A percentile compares a stretch with the other conserved stretches of the same genome.
Conservation (phyloP, 345 rosid genomes). For the Eucalyptus virginea region DNA sequence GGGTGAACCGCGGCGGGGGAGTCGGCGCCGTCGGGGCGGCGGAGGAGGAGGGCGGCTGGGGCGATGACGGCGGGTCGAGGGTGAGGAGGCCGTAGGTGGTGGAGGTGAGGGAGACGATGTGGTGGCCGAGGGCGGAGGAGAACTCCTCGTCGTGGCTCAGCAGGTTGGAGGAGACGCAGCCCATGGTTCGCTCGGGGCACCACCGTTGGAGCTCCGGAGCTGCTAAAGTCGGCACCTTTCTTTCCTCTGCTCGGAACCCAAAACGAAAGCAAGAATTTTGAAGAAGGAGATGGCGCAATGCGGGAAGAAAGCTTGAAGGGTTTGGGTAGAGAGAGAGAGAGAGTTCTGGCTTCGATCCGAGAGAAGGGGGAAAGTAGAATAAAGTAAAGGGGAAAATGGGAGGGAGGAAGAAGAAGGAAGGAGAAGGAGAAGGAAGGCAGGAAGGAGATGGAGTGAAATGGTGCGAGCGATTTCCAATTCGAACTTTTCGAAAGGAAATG, state of each 20-base stretch:
- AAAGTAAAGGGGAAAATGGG: neutral
- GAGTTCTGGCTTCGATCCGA: neutral
- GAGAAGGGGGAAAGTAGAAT: neutral
- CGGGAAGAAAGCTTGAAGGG: neutral
- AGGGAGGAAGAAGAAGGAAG: neutral
- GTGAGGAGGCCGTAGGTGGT: constrained; percentile 91
- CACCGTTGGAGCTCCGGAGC: neutral
- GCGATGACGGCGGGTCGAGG: constrained; percentile 49
- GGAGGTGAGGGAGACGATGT: constrained; percentile 90
- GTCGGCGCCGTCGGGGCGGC: constrained; percentile 22
- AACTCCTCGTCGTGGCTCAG: constrained; percentile 71
- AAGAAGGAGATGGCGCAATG: neutral
- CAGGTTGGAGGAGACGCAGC: constrained; percentile 85
- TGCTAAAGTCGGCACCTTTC: neutral
- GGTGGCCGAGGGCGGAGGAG: constrained; percentile 57
- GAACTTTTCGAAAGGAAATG: neutral
- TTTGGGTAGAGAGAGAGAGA: neutral
- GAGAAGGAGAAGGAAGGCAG: neutral
- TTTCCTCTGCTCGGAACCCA: neutral
- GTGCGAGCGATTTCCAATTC: neutral
- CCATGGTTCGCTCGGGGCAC: constrained; percentile 22
- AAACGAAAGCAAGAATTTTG: neutral
- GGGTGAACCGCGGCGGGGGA: constrained; percentile 41
- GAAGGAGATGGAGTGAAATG: neutral
- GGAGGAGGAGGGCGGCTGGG: neutral